Evolutionary conservation across 345 rosid species (phyloP).

Genomic region (Dipteronia sinensis): DNA sequence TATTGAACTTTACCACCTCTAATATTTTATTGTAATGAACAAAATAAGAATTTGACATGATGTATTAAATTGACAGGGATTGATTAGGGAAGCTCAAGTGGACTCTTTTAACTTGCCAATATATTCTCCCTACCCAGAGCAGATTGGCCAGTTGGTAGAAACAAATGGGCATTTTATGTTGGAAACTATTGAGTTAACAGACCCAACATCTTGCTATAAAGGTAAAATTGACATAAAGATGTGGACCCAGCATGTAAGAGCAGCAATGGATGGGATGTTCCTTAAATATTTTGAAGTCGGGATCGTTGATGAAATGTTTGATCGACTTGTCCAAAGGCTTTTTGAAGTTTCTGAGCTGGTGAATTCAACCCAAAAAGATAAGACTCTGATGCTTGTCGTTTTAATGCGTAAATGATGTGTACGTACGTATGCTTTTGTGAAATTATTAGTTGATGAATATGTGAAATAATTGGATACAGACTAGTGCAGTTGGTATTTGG

Average conservation of each 20-base stretch:
- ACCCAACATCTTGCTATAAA: constrained; percentile 35
- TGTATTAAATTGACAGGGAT: constrained; percentile 31
- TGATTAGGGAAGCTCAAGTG: constrained; percentile 48
- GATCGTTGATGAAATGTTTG: constrained; percentile 39
- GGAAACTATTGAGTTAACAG: constrained; percentile 43
- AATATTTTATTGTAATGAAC: too few relatives aligned
- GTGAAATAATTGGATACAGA: too few relatives aligned
- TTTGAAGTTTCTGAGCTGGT: constrained; percentile 26
- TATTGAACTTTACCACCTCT: too few relatives aligned
- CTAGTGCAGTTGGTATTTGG: too few relatives aligned
- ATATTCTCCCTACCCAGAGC: constrained; percentile 40
- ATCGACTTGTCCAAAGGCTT: constrained; percentile 35
- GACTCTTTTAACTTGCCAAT: constrained; percentile 59
- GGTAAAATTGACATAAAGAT: constrained; percentile 29
- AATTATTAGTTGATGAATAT: background rate
- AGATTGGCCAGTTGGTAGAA: constrained; percentile 38
- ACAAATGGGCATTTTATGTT: constrained; percentile 40
- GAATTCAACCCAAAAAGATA: constrained; percentile 40
- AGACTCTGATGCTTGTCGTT: constrained; percentile 30
- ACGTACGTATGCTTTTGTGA: background rate
- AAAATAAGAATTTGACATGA: too few relatives aligned
- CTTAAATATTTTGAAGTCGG: constrained; percentile 39
- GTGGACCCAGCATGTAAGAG: constrained; percentile 50
- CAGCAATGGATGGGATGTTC: constrained; percentile 55
- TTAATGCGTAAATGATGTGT: constrained; percentile 37